Evolutionary conservation across 257 asterid genomes (phyloP).

Genomic region (Pogostemon cablin): DNA sequence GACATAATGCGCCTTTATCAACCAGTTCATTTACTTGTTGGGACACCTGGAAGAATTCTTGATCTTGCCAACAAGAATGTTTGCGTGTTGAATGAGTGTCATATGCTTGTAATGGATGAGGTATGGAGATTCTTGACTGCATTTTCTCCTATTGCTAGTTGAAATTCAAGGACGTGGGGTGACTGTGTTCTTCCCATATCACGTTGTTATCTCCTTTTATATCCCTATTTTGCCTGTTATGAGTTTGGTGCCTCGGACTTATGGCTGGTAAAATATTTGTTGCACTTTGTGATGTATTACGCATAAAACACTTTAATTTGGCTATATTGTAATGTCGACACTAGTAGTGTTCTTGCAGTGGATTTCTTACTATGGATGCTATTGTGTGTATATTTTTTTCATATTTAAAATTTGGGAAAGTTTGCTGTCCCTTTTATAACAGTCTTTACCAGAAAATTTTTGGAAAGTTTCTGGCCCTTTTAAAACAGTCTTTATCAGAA

Average conservation of each 20-base stretch:
- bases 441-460: background rate
- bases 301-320: conserved; percentile 6
- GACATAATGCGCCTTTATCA: conserved; percentile 92
- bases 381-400: background rate
- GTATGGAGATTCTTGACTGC: conserved; percentile 35
- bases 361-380: background rate
- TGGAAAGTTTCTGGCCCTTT: background rate
- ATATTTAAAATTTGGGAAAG: background rate
- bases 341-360: background rate
- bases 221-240: background rate
- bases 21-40: conserved; percentile 92
- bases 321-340: background rate
- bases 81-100: conserved; percentile 64
- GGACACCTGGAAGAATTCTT: conserved; percentile 92
- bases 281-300: conserved; percentile 9
- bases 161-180: conserved; percentile 7
- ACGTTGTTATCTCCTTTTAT: background rate
- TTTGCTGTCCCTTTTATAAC: background rate
- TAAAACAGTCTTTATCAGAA: background rate
- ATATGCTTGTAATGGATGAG: conserved; percentile 85
- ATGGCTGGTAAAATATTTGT: conserved; percentile 1
- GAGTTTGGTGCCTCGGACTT: conserved; percentile 10
- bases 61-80: conserved; percentile 78
- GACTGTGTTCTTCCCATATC: background rate
- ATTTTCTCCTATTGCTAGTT: background rate